Evolutionary conservation across 2,329 filamentous ascomycete species (phyloP).

Genomic region (Fusarium temperatum): DNA sequence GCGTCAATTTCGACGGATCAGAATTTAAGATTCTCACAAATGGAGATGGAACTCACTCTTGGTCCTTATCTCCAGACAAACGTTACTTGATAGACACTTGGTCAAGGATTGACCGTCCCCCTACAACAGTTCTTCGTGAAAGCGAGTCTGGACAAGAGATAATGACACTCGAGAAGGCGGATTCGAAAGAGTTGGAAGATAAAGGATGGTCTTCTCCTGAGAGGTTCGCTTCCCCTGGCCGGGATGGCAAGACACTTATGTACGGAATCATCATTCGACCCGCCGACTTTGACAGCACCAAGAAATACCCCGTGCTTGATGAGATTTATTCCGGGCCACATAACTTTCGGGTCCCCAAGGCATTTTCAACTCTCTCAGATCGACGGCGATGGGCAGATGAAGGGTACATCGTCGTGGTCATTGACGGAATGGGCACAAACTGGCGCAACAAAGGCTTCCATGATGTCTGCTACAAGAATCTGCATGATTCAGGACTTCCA

Average conservation of each 20-base stretch:
- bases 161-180: slow-evolving; percentile 20
- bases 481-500: slow-evolving; percentile 42
- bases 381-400: slow-evolving; percentile 40
- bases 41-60: slow-evolving; percentile 43
- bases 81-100: slow-evolving; percentile 38
- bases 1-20: slow-evolving; percentile 41
- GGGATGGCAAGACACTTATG: slow-evolving; percentile 40
- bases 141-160: slow-evolving; percentile 25
- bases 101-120: slow-evolving; percentile 40
- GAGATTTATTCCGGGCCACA: slow-evolving; percentile 45
- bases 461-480: slow-evolving; percentile 44
- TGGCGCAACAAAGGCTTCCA: slow-evolving; percentile 45
- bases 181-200: slow-evolving; percentile 1
- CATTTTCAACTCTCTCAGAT: slow-evolving; percentile 26
- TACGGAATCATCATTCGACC: slow-evolving; percentile 43
- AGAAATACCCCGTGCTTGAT: slow-evolving; percentile 43
- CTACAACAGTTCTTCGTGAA: slow-evolving; percentile 32
- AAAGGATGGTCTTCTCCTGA: slow-evolving; percentile 34
- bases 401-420: slow-evolving; percentile 43
- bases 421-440: slow-evolving; percentile 47
- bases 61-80: slow-evolving; percentile 33
- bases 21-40: slow-evolving; percentile 38
- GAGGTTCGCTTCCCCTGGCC: slow-evolving; percentile 38
- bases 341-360: slow-evolving; percentile 38
- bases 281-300: slow-evolving; percentile 32